Conservation (phyloP, 345 rosid genomes). For the Citrus glauca region DNA sequence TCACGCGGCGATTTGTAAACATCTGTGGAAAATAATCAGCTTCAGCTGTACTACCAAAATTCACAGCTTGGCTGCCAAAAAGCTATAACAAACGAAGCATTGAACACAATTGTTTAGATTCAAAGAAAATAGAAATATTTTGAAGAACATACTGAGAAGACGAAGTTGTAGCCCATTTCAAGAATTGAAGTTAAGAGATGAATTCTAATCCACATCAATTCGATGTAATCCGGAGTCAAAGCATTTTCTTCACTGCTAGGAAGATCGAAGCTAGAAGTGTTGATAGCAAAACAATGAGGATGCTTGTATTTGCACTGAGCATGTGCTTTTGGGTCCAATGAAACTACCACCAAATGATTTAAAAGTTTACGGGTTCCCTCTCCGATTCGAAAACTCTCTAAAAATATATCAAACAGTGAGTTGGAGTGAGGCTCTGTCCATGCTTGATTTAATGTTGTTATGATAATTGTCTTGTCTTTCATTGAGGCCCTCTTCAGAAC, state of each 20-base stretch:
- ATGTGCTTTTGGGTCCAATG: slow-evolving; percentile 52
- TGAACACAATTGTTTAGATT: too few species aligned
- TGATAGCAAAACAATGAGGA: slow-evolving; percentile 40
- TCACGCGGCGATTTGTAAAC: too few species aligned
- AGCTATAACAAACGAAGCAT: background rate
- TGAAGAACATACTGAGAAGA: slow-evolving; percentile 51
- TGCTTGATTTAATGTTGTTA: slow-evolving; percentile 61
- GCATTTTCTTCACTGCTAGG: slow-evolving; percentile 37
- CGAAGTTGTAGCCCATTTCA: slow-evolving; percentile 53
- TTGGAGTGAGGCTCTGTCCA: slow-evolving; percentile 48
- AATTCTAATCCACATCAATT: slow-evolving; percentile 76
- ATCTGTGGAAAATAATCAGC: too few species aligned
- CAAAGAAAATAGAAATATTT: too few species aligned
- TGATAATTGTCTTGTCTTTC: slow-evolving; percentile 50
- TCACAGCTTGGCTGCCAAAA: background rate
- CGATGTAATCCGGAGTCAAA: slow-evolving; percentile 46
- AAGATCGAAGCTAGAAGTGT: slow-evolving; percentile 31
- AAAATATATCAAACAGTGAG: slow-evolving; percentile 54
- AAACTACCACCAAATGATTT: slow-evolving; percentile 45
- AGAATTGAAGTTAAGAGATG: slow-evolving; percentile 44
- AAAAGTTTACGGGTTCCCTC: slow-evolving; percentile 40
- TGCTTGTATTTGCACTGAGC: slow-evolving; percentile 43
- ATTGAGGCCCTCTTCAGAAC: background rate
- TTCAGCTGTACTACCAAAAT: too few species aligned
- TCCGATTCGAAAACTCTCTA: slow-evolving; percentile 50